A percentile compares a stretch with the other conserved stretches of the same genome.
phyloP scores from a whole-genome alignment of 352 stramenopile genomes.

The Phytophthora multivora region DNA sequence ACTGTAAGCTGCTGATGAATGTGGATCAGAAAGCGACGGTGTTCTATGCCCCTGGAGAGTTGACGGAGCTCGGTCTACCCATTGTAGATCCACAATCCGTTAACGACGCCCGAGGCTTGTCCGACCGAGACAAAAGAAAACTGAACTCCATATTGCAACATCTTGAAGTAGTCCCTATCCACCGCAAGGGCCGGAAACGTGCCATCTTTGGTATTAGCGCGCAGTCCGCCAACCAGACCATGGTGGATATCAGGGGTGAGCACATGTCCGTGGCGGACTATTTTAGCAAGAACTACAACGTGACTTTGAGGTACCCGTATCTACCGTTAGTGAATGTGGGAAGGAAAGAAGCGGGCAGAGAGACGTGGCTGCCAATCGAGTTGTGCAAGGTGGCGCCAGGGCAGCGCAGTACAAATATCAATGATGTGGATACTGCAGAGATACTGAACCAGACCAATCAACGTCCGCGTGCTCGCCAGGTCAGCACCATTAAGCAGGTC shows the following conservation, averaged over 20 bases:
- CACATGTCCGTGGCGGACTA: slow-evolving; percentile 55
- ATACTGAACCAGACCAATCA: slow-evolving; percentile 73
- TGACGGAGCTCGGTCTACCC: slow-evolving; percentile 45
- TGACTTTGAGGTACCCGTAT: slow-evolving; percentile 58
- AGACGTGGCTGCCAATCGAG: slow-evolving; percentile 79
- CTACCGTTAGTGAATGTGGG: slow-evolving; percentile 77
- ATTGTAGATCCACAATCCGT: slow-evolving; percentile 31
- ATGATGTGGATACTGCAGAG: slow-evolving; percentile 76
- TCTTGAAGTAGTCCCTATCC: slow-evolving; percentile 52
- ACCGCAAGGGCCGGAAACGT: slow-evolving; percentile 61
- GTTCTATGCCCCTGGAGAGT: slow-evolving; percentile 54
- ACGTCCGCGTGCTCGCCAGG: slow-evolving; percentile 41
- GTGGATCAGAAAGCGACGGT: slow-evolving; percentile 70
- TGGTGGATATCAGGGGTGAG: slow-evolving; percentile 58
- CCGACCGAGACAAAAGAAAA: slow-evolving; percentile 32
- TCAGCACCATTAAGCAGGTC: slow-evolving; percentile 60
- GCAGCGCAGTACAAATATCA: slow-evolving; percentile 71
- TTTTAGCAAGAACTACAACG: slow-evolving; percentile 57
- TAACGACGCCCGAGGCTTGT: slow-evolving; percentile 34
- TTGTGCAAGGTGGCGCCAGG: slow-evolving; percentile 70
- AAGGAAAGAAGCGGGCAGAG: slow-evolving; percentile 33
- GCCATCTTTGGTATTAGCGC: slow-evolving; percentile 53
- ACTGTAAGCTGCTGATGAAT: slow-evolving; percentile 66
- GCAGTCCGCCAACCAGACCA: slow-evolving; percentile 27
- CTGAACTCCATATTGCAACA: slow-evolving; percentile 47